Base-by-base conservation (phyloP, 208 protist genomes). In the Kentomonas sorsogonicus region DNA sequence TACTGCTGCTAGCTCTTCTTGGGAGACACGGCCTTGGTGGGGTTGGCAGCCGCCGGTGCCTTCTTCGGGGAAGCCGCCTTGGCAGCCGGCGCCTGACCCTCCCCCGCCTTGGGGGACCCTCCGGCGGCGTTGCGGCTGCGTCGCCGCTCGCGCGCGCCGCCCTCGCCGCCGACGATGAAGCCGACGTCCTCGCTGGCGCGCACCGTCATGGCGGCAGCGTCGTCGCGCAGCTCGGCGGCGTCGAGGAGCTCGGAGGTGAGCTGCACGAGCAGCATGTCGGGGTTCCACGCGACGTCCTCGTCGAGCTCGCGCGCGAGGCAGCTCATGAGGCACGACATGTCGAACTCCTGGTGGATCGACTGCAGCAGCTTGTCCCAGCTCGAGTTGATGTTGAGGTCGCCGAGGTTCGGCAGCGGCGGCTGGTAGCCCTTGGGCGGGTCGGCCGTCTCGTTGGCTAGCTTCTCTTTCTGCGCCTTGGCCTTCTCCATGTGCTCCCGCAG, bases 251-350 rank as follows among this genome's bases (percentile, higher is more conserved):
- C 84, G 1, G 88, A 95, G 20, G 83, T 93, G 38, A 95, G 83
- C 70, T 92, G 85, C 48, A 92, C 84, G 11, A 95, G 72, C 33
- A 95, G 69, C 85, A 92, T 89, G 10, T 95, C 83, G 13, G 88
- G 84, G 54, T 93, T 89, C 85, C 88, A 95, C 60, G 73, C 39
- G 15, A 80, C 72, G 44, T 95, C 88, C 66, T 95, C 88, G 55
- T 95, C 88, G 15, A 95, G 64, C 55, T 91, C 74, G 38, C 74
- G 80, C 41, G 77, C 67, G 25, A 95, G 83, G 45, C 75, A 86
- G 25, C 71, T 63, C 2, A 85, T 95, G 38, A 95, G 80, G 39
- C 76, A 84, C 6, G 77, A 80, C 69, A 92, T 87, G 64, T 95
- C 88, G 33, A 69, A 78, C 60, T 95, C 88, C 16, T 69, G 65